These are phyloP conservation scores for Venustampulla echinocandica DNA, from an alignment of 495 filamentous ascomycete species.

Conservation along the genomic window DNA sequence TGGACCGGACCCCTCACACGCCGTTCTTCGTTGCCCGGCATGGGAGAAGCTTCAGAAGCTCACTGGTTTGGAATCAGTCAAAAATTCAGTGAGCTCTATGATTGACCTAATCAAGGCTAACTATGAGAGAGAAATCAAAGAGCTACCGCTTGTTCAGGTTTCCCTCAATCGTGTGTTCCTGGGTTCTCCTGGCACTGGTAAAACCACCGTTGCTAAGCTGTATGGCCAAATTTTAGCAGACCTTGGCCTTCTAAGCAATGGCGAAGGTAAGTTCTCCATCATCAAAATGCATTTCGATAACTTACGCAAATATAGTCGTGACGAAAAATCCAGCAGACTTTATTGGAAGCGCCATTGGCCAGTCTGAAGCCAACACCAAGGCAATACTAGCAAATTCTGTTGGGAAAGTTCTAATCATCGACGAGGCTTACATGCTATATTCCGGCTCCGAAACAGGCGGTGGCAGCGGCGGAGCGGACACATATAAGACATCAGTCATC, in stretches of 20 bases:
- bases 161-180: conserved; percentile 65
- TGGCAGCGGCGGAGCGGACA: conserved; percentile 31
- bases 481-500: conserved; percentile 55
- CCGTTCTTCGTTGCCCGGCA: conserved; percentile 38
- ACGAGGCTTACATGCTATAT: conserved; percentile 60
- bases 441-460: conserved; percentile 19
- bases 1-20: conserved; percentile 52
- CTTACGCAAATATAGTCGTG: conserved; percentile 36
- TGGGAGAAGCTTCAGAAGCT: conserved; percentile 53
- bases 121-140: conserved; percentile 52
- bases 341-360: conserved; percentile 51
- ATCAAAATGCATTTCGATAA: neutral
- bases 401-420: conserved; percentile 70
- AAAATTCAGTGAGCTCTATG: conserved; percentile 47
- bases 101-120: conserved; percentile 52
- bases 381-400: conserved; percentile 54
- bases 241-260: conserved; percentile 51
- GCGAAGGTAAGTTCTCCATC: conserved; percentile 42
- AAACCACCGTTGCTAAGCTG: conserved; percentile 67
- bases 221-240: conserved; percentile 59
- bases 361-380: conserved; percentile 64
- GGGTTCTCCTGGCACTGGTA: conserved; percentile 65
- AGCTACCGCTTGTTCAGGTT: conserved; percentile 45
- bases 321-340: conserved; percentile 69
- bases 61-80: conserved; percentile 54